A percentile compares a stretch with the other conserved stretches of the same genome.
Evolutionary conservation across 495 filamentous ascomycete species (phyloP).

Genomic region (Staphylotrichum tortipilum): DNA sequence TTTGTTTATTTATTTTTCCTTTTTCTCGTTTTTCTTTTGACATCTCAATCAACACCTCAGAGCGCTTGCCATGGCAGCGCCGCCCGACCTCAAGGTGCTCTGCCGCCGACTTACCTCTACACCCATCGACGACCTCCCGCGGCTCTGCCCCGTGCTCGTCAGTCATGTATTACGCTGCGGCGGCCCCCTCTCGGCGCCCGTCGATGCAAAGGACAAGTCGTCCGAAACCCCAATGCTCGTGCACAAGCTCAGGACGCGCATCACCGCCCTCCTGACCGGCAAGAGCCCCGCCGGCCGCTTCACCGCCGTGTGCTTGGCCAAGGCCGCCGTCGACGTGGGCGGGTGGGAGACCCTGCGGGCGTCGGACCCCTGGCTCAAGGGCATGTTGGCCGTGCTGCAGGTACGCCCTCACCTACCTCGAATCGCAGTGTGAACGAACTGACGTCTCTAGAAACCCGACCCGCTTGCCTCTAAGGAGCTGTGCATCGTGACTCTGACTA

Average conservation of each 20-base stretch:
- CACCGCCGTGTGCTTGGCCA: conserved; percentile 66
- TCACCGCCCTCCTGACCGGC: conserved; percentile 67
- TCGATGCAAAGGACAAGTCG: conserved; percentile 40
- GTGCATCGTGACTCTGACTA: conserved; percentile 63
- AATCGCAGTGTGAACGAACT: too few relatives aligned
- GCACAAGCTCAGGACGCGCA: conserved; percentile 69
- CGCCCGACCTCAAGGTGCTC: conserved; percentile 52
- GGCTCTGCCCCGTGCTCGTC: conserved; percentile 52
- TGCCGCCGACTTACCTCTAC: conserved; percentile 59
- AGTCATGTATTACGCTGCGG: conserved; percentile 53
- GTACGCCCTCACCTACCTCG: conserved; percentile 35
- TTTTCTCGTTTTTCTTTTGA: background rate
- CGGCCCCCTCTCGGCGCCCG: conserved; percentile 45
- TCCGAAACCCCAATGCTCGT: conserved; percentile 56
- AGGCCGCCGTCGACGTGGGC: conserved; percentile 70
- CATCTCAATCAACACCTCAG: background rate
- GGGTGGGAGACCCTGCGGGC: conserved; percentile 68
- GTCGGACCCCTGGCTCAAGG: conserved; percentile 61
- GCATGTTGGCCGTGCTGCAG: conserved; percentile 59
- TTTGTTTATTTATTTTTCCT: background rate
- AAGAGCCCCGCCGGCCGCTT: conserved; percentile 64
- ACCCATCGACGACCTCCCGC: conserved; percentile 54
- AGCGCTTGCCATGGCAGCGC: conserved; percentile 17
- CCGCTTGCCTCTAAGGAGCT: conserved; percentile 63
- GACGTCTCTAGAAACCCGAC: conserved; percentile 56